Percentiles rank a stretch among this genome's conserved stretches.
Evolutionary conservation across 495 filamentous ascomycete genomes (phyloP).

Genomic region (Hyphodiscus hymeniophilus): DNA sequence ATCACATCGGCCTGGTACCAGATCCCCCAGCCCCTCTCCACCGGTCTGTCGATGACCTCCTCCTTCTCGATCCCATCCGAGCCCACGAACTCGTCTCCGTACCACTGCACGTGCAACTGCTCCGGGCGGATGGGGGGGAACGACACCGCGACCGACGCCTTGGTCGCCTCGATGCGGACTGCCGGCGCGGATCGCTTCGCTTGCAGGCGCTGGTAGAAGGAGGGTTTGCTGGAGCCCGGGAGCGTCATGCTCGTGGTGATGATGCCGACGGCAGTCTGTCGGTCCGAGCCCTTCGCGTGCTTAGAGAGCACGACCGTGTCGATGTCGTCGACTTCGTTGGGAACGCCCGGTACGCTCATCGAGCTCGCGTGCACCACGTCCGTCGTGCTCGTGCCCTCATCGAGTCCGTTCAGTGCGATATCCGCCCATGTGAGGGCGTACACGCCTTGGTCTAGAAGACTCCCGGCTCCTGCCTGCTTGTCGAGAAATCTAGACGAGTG

Average conservation of each 20-base stretch:
- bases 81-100: not conserved
- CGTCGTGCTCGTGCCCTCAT: not conserved
- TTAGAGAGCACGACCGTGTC: not conserved
- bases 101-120: not conserved
- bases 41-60: not conserved
- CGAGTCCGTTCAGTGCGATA: not conserved
- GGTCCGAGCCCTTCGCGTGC: not conserved
- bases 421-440: not conserved
- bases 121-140: not conserved
- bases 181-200: not conserved
- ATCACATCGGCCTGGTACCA: not conserved
- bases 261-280: not conserved
- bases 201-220: not conserved
- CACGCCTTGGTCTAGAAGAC: not conserved
- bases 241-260: conserved; percentile 14
- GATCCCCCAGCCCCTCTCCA: not conserved
- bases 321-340: not conserved
- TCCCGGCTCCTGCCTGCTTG: not conserved
- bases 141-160: not conserved
- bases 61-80: not conserved
- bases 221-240: conserved; percentile 4
- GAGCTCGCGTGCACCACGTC: not conserved
- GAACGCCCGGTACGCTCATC: not conserved
- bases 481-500: not conserved
- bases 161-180: not conserved